These are phyloP conservation scores for Ganoderma lucidum DNA, from an alignment of 1,284 basidiomycete species.

Conservation along the genomic window DNA sequence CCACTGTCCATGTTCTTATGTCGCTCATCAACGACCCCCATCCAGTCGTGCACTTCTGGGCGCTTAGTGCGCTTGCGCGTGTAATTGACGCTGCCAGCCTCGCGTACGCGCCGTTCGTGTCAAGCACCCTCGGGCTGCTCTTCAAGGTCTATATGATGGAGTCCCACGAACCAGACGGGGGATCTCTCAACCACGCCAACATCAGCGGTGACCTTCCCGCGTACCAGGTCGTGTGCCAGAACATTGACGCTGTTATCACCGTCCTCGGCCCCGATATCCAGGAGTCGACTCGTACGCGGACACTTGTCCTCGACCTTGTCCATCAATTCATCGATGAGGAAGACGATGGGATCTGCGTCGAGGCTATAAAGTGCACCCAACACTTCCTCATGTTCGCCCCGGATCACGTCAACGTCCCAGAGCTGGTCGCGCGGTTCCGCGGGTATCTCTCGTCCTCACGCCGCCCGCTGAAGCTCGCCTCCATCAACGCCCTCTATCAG, in stretches of 20 bases:
- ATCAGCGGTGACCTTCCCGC: conserved; percentile 91
- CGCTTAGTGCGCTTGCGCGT: conserved; percentile 84
- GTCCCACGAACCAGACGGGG: conserved; percentile 95
- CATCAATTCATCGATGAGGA: conserved; percentile 87
- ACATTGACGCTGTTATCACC: conserved; percentile 92
- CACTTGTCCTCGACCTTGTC: conserved; percentile 86
- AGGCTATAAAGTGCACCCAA: conserved; percentile 95
- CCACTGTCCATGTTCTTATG: conserved; percentile 95
- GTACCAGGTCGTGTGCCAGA: conserved; percentile 91
- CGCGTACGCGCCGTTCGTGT: conserved; percentile 90
- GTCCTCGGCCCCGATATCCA: conserved; percentile 97
- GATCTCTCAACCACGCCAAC: conserved; percentile 85
- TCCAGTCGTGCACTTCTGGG: conserved; percentile 95
- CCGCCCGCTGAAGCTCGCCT: conserved; percentile 89
- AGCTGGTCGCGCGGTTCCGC: conserved; percentile 80
- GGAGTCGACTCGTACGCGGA: conserved; percentile 84
- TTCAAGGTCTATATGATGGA: conserved; percentile 92
- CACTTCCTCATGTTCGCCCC: conserved; percentile 97
- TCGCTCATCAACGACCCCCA: conserved; percentile 97
- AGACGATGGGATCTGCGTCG: conserved; percentile 90
- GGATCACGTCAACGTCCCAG: conserved; percentile 81
- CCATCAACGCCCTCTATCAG: conserved; percentile 96
- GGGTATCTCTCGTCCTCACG: conserved; percentile 81
- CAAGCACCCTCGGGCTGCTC: conserved; percentile 90
- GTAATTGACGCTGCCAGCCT: conserved; percentile 95